Conservation (phyloP, 179 eudicot species). For the Actinidia chinensis region DNA sequence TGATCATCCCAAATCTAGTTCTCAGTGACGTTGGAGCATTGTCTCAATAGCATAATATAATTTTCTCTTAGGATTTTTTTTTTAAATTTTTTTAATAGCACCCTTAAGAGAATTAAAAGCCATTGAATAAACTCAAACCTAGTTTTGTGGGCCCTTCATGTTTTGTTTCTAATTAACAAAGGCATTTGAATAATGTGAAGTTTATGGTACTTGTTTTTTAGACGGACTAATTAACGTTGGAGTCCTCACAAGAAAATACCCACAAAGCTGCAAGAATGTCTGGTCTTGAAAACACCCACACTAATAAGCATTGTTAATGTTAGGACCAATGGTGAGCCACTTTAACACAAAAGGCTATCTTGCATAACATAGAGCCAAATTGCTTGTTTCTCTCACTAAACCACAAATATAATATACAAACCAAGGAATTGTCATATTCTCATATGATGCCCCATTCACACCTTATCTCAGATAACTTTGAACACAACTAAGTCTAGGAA, state of each 20-base stretch:
- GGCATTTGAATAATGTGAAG: neutral
- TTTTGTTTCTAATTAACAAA: neutral
- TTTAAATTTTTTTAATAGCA: too few relatives aligned
- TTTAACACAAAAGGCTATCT: neutral
- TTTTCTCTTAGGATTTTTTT: too few relatives aligned
- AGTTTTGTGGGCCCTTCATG: neutral
- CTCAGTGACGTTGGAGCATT: too few relatives aligned
- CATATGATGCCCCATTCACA: neutral
- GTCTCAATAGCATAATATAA: too few relatives aligned
- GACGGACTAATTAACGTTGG: neutral
- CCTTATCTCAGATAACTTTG: neutral
- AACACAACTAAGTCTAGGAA: neutral
- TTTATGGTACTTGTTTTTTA: neutral
- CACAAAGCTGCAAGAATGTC: too few relatives aligned
- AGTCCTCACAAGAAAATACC: too few relatives aligned
- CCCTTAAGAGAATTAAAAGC: too few relatives aligned
- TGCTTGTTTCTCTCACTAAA: neutral
- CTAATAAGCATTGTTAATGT: neutral
- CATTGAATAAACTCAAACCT: neutral
- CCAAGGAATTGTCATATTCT: neutral
- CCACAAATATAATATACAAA: neutral
- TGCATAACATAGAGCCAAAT: slow-evolving; percentile 12
- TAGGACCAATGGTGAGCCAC: neutral
- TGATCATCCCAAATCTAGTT: too few relatives aligned
- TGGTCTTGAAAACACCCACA: too few relatives aligned